Base-by-base conservation (phyloP, 2,329 filamentous ascomycete species). In the Fusarium mexicanum region DNA sequence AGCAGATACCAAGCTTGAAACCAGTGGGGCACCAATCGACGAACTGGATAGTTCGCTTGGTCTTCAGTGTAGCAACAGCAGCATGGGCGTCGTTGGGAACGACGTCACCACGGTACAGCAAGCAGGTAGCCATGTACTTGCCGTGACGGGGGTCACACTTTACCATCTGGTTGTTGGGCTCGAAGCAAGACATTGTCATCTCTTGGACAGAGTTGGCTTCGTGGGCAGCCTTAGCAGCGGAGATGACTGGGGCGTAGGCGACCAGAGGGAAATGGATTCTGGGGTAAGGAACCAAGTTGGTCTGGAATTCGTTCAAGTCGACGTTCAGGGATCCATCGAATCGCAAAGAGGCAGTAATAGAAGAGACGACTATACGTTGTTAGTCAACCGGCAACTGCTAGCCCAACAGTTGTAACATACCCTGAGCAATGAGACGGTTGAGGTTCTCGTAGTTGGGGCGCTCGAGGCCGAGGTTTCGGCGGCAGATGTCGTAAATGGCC, bases 1-100 rank as follows among this genome's bases (percentile, higher is more conserved):
- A 98, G 93, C 95, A 98, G 90, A 99, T 99, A 90, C 96, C 96
- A 79, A 99, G 94, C 94, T 99, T 99, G 93, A 99, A 99, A 79
- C 96, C 96, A 86, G 96, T 99, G 72, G 96, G 96, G 91, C 96
- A 99, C 96, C 96, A 99, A 88, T 99, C 96, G 83, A 99, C 96
- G 84, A 98, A 98, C 88, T 98, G 95, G 84, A 99, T 97, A 80
- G 96, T 98, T 81, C 94, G 93, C 93, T 98, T 98, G 85, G 96
- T 98, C 94, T 98, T 99, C 83, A 98, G 93, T 76, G 94, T 95
- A 73, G 96, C 95, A 78, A 98, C 95, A 76, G 96, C 96, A 70
- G 87, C 91, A 88, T 98, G 94, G 77, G 94, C 94, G 81, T 98
- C 96, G 87, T 97, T 97, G 86, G 96, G 94, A 73, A 98, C 96